Conservation (phyloP, 192 early-diverging fungal genomes). For the Podila epicladia region DNA sequence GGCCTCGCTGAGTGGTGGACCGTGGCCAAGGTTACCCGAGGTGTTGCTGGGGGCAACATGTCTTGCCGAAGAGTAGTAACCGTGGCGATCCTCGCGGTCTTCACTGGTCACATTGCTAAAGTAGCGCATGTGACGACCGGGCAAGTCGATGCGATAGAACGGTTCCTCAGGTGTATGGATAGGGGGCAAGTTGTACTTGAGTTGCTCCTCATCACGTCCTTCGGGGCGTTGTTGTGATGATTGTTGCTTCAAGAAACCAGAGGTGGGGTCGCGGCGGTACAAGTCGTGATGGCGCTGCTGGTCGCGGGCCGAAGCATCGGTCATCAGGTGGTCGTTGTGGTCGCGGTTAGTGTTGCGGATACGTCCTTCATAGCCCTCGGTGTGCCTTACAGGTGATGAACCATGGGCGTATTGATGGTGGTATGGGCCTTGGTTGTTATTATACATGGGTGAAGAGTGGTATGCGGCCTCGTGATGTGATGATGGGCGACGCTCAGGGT, state of each 20-base stretch:
- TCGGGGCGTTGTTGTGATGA: slow-evolving; percentile 8
- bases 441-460: not conserved
- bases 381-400: slow-evolving; percentile 22
- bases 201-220: slow-evolving; percentile 12
- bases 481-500: not conserved
- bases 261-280: slow-evolving; percentile 22
- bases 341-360: slow-evolving; percentile 46
- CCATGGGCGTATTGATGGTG: not conserved
- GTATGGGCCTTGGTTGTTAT: not conserved
- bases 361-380: slow-evolving; percentile 45
- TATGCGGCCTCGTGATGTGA: not conserved
- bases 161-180: slow-evolving; percentile 42
- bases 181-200: slow-evolving; percentile 39
- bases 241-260: slow-evolving; percentile 31
- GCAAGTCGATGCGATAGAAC: slow-evolving; percentile 43
- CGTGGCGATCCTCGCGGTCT: slow-evolving; percentile 39
- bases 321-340: slow-evolving; percentile 45
- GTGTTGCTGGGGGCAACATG: slow-evolving; percentile 49
- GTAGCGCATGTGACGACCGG: slow-evolving; percentile 50
- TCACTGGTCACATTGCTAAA: slow-evolving; percentile 49
- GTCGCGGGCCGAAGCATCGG: slow-evolving; percentile 22
- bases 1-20: slow-evolving; percentile 36
- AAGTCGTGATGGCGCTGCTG: slow-evolving; percentile 35
- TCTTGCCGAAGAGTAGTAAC: slow-evolving; percentile 44
- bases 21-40: slow-evolving; percentile 49